Evolutionary conservation across 108 stramenopile genomes (phyloP), one percentile per base, ranked within the genome.

Genomic region (Pelagomonas calceolata): DNA sequence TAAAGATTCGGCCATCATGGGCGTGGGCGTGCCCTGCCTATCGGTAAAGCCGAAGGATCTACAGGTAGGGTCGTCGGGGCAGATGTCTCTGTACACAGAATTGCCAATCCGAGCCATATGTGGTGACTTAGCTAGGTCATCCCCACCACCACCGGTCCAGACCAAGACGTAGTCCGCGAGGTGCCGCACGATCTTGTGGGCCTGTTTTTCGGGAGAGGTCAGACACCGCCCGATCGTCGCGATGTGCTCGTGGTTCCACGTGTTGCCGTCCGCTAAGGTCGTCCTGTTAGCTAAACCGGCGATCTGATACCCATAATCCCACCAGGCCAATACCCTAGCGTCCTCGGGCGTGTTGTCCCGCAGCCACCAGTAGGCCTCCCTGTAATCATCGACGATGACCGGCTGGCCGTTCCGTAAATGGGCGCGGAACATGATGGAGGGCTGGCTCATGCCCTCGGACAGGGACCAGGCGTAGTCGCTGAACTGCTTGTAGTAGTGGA

Each of bases 371-470:
- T 85, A 85, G 26, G 84, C 84, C 81, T 85, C 83, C 45, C 84
- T 75, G 76, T 81, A 85, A 68, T 85, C 84, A 63, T 85, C 84
- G 30, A 82, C 79, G 17, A 85, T 60, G 21, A 85, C 75, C 43
- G 71, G 64, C 30, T 16, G 4, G 43, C 84, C 84, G 34, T 79
- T 71, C 17, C 36, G 60, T 30, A 30, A 45, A 30, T 88, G 84
- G 12, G 91, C 94, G 68, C 93, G 90, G 63, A 89, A 85, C 72
- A 98, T 94, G 79, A 98, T 95, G 37, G 86, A 84, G 4, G 96
- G 96, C 80, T 91, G 85, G 30, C 89, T 91, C 30, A 95, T 77
- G 70, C 86, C 83, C 21, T 34, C 43, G 30, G 84, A 81, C 67
- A 95, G 81, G 64, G 64, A 71, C 85, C 89, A 89, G 68, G 86